Percentiles rank a stretch among this genome's conserved stretches.
Evolutionary conservation across 2,329 filamentous ascomycete genomes (phyloP).

Genomic region (Xylaria sp.): DNA sequence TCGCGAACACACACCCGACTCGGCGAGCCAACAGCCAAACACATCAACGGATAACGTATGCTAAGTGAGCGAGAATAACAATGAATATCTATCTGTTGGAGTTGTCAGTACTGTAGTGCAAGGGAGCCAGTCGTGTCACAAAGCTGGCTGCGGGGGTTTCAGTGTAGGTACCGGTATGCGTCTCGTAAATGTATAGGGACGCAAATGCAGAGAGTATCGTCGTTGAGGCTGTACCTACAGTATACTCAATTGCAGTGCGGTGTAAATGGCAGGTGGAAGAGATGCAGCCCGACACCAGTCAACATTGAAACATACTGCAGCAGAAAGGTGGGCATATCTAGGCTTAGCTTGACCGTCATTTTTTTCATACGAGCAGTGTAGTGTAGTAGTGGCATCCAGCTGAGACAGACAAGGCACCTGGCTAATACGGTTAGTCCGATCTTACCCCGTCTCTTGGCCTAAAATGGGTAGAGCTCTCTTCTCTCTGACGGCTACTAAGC

Average conservation of each 20-base stretch:
- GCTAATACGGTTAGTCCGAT: constrained; percentile 6
- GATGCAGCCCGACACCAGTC: constrained; percentile 7
- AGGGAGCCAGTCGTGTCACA: no score
- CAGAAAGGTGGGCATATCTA: neutral
- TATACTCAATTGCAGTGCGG: neutral
- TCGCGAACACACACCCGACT: constrained; percentile 13
- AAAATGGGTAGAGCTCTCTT: constrained; percentile 5
- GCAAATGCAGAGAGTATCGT: neutral
- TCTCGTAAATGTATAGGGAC: no score
- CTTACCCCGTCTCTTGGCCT: neutral
- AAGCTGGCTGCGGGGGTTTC: neutral
- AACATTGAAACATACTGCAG: constrained; percentile 26
- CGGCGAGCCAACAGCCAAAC: neutral
- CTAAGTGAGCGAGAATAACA: neutral
- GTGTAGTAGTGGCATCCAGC: constrained; percentile 11
- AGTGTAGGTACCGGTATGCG: neutral
- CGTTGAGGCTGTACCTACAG: constrained; percentile 9
- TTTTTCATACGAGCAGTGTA: constrained; percentile 28
- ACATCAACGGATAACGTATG: neutral
- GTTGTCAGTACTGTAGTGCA: no score
- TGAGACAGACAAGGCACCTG: constrained; percentile 17
- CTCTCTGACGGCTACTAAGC: neutral
- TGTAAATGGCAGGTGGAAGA: neutral
- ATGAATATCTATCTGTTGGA: no score
- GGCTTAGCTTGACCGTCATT: constrained; percentile 33